A percentile compares a stretch with the other conserved stretches of the same genome.
Conservation (phyloP, 2,329 filamentous ascomycete species). For the Alternaria viburni region DNA sequence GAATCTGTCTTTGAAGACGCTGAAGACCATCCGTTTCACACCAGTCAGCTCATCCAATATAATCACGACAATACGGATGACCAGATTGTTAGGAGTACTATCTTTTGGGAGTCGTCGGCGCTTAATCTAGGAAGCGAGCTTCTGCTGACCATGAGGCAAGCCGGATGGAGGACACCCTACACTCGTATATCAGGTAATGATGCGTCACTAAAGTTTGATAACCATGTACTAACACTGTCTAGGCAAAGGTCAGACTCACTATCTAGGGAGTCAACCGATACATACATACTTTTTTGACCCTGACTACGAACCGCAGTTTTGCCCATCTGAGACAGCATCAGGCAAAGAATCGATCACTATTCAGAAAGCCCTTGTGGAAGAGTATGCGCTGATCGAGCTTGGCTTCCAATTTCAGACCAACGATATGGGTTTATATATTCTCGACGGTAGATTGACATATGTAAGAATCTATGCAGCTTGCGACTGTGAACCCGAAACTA, state of each 20-base stretch:
- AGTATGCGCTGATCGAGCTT: slow-evolving; percentile 1
- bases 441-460: background rate
- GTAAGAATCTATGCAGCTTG: background rate
- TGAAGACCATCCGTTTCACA: background rate
- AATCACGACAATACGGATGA: background rate
- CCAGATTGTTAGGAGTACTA: slow-evolving; percentile 15
- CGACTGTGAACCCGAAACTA: too few relatives aligned
- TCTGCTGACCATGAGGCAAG: slow-evolving; percentile 15
- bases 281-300: slow-evolving; percentile 32
- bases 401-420: background rate
- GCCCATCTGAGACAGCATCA: background rate
- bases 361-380: background rate
- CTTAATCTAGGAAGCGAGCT: slow-evolving; percentile 26
- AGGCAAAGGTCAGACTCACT: slow-evolving; percentile 25
- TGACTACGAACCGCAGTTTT: slow-evolving; percentile 27
- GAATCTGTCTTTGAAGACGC: background rate
- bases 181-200: slow-evolving; percentile 22
- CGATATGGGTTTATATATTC: background rate
- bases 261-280: slow-evolving; percentile 24
- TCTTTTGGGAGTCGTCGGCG: slow-evolving; percentile 28
- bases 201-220: background rate
- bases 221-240: background rate
- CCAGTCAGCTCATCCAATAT: background rate
- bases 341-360: slow-evolving; percentile 1
- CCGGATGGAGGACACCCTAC: slow-evolving; percentile 28